Evolutionary conservation across 768 basidiomycete genomes (phyloP), one percentile per base, ranked within the genome.

Genomic region (Tubosaeta sp.): DNA sequence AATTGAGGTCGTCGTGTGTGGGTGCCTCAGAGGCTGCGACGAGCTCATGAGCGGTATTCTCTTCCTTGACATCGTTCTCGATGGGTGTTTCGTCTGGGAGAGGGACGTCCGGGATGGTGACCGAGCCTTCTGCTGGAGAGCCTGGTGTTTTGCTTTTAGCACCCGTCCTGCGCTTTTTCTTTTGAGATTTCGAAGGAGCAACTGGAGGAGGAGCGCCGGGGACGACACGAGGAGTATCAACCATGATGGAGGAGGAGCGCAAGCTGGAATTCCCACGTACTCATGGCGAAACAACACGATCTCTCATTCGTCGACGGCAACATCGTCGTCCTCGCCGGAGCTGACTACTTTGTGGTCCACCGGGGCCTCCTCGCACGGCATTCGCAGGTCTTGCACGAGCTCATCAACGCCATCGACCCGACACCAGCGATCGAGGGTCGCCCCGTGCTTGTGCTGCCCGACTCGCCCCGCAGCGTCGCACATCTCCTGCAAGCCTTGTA

Each of bases 151-250:
- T 73, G 56, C 74, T 77, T 44, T 66, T 65, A 11, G 60, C 66
- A 54, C 79, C 82, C 52, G 80, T 75, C 71, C 82, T 83, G 68
- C 81, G 84, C 70, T 88, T 92, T 67, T 82, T 86, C 63, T 73
- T 75, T 24, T 82, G 77, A 4, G 80, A 72, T 66, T 90, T 90
- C 32, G 85, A 76, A 4, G 71, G 53, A 1, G 82, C 71, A 5
- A 75, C 58, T 38, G 83, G 80, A 0, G 84, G 82, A 48, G 83
- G 87, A 12, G 90, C 90, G 41, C 90, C 90, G 22, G 90, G 90
- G 51, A 92, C 76, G 55, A 87, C 63, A 50, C 90, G 85, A 30
- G 71, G 68, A 31, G 69, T 19, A 41, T 71, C 73, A 44, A 66
- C 61, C 74, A 76, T 77, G 52, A 36, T 35, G 25, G 31, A 48